These are phyloP conservation scores for Macrolepiota albuminosa DNA, from an alignment of 768 basidiomycete species.

Conservation along the genomic window DNA sequence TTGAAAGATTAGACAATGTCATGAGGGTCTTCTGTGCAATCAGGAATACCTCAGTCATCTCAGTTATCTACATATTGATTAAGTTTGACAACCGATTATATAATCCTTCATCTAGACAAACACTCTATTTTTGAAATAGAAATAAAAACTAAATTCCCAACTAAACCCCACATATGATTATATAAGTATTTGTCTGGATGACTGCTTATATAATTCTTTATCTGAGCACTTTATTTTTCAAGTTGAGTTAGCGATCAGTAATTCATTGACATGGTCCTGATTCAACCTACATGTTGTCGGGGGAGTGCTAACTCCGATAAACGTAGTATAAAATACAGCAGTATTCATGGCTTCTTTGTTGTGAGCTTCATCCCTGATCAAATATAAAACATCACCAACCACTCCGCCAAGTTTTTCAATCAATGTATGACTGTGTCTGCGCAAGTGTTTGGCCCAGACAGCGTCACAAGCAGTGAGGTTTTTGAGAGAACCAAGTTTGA, in stretches of 20 bases:
- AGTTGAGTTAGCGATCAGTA: neutral
- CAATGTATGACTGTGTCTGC: slow-evolving; percentile 30
- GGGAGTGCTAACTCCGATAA: slow-evolving; percentile 50
- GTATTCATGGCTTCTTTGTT: slow-evolving; percentile 32
- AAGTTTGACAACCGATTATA: no score
- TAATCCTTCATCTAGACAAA: no score
- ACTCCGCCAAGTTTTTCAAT: slow-evolving; percentile 21
- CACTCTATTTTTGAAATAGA: no score
- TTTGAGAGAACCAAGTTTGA: slow-evolving; percentile 39
- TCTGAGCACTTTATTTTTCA: slow-evolving; percentile 42
- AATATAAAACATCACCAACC: no score
- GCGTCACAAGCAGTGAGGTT: slow-evolving; percentile 49
- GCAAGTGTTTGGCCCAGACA: slow-evolving; percentile 41
- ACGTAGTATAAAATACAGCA: slow-evolving; percentile 37
- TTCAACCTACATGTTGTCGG: slow-evolving; percentile 40
- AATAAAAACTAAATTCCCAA: no score
- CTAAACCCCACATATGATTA: no score
- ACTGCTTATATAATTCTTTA: no score
- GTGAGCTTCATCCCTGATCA: slow-evolving; percentile 24
- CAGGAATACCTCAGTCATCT: no score
- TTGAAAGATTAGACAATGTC: no score
- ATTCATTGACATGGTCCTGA: neutral
- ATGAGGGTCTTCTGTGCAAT: no score
- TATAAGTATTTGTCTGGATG: no score
- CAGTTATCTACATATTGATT: no score